Conservation (phyloP, 306 rosid species). For the Dicorynia guianensis region DNA sequence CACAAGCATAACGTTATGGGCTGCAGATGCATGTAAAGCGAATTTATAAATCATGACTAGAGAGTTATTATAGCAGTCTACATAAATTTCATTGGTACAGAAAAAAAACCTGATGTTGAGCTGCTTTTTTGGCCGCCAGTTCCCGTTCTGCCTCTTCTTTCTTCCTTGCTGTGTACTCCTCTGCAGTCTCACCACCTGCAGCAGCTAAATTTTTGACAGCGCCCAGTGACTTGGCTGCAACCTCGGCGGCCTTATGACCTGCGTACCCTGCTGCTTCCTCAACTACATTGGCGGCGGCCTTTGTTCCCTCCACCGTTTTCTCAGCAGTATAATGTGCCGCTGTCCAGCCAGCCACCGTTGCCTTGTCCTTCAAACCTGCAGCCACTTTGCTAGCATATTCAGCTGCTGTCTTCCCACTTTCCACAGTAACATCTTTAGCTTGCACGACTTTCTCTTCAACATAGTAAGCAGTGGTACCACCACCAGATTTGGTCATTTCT, state of each 20-base stretch:
- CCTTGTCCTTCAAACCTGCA: conserved; percentile 66
- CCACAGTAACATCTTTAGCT: conserved; percentile 53
- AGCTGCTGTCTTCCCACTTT: conserved; percentile 49
- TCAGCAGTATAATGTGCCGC: conserved; percentile 66
- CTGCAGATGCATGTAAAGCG: neutral
- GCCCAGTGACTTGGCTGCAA: conserved; percentile 55
- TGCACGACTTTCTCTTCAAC: conserved; percentile 54
- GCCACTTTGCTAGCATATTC: conserved; percentile 53
- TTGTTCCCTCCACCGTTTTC: conserved; percentile 68
- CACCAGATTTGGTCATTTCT: conserved; percentile 39
- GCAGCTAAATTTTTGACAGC: conserved; percentile 58
- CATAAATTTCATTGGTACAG: neutral
- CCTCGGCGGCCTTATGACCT: conserved; percentile 55
- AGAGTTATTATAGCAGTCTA: neutral
- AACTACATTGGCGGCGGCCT: conserved; percentile 51
- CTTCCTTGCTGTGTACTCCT: conserved; percentile 79
- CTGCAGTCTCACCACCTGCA: conserved; percentile 66
- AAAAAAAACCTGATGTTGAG: conserved; percentile 47
- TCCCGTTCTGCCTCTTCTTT: conserved; percentile 65
- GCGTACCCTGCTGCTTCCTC: conserved; percentile 63
- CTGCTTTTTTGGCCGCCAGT: conserved; percentile 43
- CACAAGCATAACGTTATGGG: neutral
- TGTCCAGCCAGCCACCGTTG: conserved; percentile 64
- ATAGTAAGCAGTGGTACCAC: conserved; percentile 45
- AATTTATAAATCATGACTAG: neutral